Evolutionary conservation across 2,329 filamentous ascomycete genomes (phyloP), one percentile per base, ranked within the genome.

Genomic region (Monilinia fructigena): DNA sequence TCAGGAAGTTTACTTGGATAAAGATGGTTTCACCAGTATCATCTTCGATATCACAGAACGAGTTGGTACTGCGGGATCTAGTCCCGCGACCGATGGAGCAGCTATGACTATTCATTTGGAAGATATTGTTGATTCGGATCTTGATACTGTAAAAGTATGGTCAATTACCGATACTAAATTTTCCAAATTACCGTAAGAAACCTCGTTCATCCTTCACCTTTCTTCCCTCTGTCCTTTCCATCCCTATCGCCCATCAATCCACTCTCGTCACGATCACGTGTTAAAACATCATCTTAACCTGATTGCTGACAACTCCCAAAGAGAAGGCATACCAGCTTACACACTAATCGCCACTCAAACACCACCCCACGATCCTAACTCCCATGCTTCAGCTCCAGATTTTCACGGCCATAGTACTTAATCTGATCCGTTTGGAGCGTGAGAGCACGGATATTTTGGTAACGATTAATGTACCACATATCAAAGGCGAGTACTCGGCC

Each of bases 31-130:
- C 77, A 92, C 91, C 3, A 93, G 86, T 79, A 88, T 97, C 76
- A 93, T 97, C 73, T 85, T 97, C 78, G 94, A 98, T 74, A 92
- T 98, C 74, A 90, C 91, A 65, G 89, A 97, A 80, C 89, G 91
- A 66, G 89, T 96, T 28, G 85, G 86, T 68, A 76, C 78, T 18
- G 74, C 85, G 5, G 81, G 82, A 40, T 80, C 79, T 53, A 79
- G 81, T 2, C 81, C 86, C 23, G 84, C 87, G 73, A 85, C 85
- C 47, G 87, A 93, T 73, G 89, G 90, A 66, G 85, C 84, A 55
- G 92, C 92, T 28, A 80, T 89, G 74, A 86, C 87, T 3, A 85
- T 83, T 14, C 89, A 91, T 73, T 81, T 91, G 0, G 84, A 90
- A 73, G 89, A 92, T 54, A 81, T 92, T 58, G 86, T 90, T 48